Percentiles rank a stretch among this genome's conserved stretches.
Evolutionary conservation across 148 eudicot species (phyloP).

Genomic region (Rhododendron griersonianum): DNA sequence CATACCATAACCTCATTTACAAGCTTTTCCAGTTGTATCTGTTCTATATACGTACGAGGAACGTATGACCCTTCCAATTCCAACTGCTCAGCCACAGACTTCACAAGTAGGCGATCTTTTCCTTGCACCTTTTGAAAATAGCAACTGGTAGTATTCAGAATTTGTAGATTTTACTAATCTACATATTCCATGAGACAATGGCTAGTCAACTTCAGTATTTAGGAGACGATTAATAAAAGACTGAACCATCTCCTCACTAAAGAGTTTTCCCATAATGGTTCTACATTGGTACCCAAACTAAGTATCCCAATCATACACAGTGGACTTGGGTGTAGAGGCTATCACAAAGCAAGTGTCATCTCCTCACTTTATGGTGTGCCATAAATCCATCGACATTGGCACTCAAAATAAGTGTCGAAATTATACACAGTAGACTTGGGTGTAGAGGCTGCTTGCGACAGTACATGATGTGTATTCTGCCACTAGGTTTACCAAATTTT

Average conservation of each 20-base stretch:
- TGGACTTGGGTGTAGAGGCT: not conserved
- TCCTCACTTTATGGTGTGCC: not conserved
- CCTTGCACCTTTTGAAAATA: constrained; percentile 69
- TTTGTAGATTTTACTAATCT: not conserved
- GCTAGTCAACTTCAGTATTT: not conserved
- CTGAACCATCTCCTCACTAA: not conserved
- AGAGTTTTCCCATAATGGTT: not conserved
- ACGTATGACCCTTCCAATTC: constrained; percentile 86
- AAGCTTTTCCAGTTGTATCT: constrained; percentile 92
- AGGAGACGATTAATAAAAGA: not conserved
- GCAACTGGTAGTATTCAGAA: not conserved
- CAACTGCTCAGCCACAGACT: constrained; percentile 68
- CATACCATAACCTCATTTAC: constrained; percentile 93
- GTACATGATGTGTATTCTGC: not conserved
- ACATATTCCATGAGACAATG: not conserved
- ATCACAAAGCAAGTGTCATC: not conserved
- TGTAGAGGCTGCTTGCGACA: not conserved
- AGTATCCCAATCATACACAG: not conserved
- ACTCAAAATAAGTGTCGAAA: not conserved
- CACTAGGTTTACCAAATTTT: not conserved
- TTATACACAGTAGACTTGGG: not conserved
- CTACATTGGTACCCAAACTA: not conserved
- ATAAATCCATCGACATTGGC: not conserved
- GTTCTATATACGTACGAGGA: constrained; percentile 92
- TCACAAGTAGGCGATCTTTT: constrained; percentile 69